Evolutionary conservation across 805 yeast genomes (phyloP), one percentile per base, ranked within the genome.

Genomic region (Kluyveromyces starmeri): DNA sequence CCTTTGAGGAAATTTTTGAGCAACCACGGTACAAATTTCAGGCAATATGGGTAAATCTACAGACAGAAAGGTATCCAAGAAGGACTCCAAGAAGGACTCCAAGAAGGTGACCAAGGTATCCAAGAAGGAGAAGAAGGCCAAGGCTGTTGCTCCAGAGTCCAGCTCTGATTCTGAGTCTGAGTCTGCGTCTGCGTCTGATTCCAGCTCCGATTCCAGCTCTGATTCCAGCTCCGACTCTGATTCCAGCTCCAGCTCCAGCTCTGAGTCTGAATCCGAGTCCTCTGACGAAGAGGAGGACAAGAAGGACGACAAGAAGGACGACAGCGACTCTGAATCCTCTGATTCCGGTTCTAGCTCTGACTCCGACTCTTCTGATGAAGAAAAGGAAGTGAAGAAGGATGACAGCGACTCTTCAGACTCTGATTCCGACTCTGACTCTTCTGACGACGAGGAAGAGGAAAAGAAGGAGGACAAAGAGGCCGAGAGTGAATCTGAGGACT

Each of bases 331-430:
- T 8, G 8, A 8, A 8, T 20, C 23, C 8, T 20, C 23, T 11
- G 41, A 37, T 8, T 43, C 44, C 18, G 27, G 13, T 11, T 38
- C 45, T 16, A 40, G 39, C 27, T 46, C 52, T 8, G 45, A 52
- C 24, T 48, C 46, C 26, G 46, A 59, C 16, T 48, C 47, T 30
- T 44, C 49, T 18, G 50, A 60, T 17, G 54, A 47, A 19, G 48
- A 58, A n/a, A n/a, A n/a, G n/a, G n/a, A n/a, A n/a, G n/a, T n/a
- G n/a, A n/a, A n/a, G n/a, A n/a, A n/a, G n/a, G n/a, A n/a, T n/a
- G n/a, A n/a, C n/a, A n/a, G n/a, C n/a, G n/a, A n/a, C n/a, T 50
- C 45, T 15, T 47, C 53, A 24, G 46, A 40, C 17, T 47, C 56
- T 12, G 48, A 38, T 19, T 37, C 41, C 24, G 39, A 37, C 17